Base-by-base conservation (phyloP, 495 filamentous ascomycete species). In the Penicillium paradoxum region DNA sequence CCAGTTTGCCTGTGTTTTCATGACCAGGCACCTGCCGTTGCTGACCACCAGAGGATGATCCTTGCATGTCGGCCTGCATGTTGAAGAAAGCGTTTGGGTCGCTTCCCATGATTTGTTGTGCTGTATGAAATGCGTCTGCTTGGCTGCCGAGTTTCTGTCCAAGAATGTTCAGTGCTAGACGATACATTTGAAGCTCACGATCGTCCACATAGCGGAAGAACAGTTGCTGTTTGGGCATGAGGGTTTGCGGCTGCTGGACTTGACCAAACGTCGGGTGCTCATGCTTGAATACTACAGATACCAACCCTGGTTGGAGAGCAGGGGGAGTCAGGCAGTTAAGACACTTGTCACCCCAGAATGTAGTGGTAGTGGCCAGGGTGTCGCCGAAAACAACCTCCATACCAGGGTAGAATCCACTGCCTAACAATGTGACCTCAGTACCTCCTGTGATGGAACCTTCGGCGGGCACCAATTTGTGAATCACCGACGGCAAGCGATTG, bases 331-430 rank as follows among this genome's bases (percentile, higher is more conserved):
- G 71, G 62, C 89, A 95, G 36, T 95, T 88, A n/a, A 96, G 74
- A 17, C 86, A 87, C 38, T 81, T 84, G 45, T 87, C 81, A 19
- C 88, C 88, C 85, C 89, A 95, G 59, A 78, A 95, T 1, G 87
- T 89, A 10, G 88, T 92, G 9, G 86, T 88, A 1, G 83, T 86
- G 9, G 92, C 91, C 30, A 82, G 74, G 4, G 76, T 78, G 39
- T 89, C 83, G 15, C 91, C 91, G 67, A 97, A 97, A 59, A 91
- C 84, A 51, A 96, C 89, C 49, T 89, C 87, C 62, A 92, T 80
- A 5, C 88, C 89, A 40, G 84, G 81, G 32, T 80, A 82, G 58
- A 96, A 96, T 18, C 83, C 83, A 58, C 81, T 85, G 6, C 92
- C 91, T 22, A 92, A 72, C 48, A 91, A 77, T 0, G 87, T 90